Conservation (phyloP, 495 filamentous ascomycete species). For the Tuber umbilicatum region DNA sequence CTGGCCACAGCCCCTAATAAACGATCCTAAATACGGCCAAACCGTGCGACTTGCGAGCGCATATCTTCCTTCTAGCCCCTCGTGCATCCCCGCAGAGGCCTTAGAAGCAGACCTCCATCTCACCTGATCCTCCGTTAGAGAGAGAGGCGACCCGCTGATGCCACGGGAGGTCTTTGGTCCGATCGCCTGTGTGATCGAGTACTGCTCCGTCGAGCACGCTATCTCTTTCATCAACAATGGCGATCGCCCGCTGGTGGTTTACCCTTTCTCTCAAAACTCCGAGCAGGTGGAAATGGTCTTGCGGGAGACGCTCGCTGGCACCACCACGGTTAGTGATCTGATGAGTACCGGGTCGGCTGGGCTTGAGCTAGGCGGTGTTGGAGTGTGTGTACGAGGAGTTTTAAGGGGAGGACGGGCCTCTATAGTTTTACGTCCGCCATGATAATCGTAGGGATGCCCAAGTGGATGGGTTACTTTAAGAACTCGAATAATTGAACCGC, state of each 20-base stretch:
- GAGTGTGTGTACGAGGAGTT: conserved; percentile 76
- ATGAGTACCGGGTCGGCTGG: conserved; percentile 72
- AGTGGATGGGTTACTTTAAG: too few relatives aligned
- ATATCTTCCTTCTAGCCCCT: conserved; percentile 79
- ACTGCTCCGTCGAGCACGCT: conserved; percentile 70
- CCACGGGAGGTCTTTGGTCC: conserved; percentile 83
- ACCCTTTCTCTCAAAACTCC: conserved; percentile 78
- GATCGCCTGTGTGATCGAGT: conserved; percentile 69
- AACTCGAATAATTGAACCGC: too few relatives aligned
- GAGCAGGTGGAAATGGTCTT: conserved; percentile 50
- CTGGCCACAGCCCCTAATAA: conserved; percentile 70
- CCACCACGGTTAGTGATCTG: conserved; percentile 31
- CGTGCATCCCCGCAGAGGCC: conserved; percentile 68
- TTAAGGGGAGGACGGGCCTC: conserved; percentile 72
- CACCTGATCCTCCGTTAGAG: conserved; percentile 74
- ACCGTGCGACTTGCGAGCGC: conserved; percentile 84
- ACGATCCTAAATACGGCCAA: conserved; percentile 64
- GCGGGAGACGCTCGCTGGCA: conserved; percentile 49
- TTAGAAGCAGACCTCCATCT: conserved; percentile 57
- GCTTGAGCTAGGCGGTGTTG: conserved; percentile 79
- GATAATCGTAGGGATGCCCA: too few relatives aligned
- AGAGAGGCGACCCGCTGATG: conserved; percentile 69
- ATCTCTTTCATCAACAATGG: conserved; percentile 73
- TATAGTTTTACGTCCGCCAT: conserved; percentile 60
- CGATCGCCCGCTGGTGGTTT: conserved; percentile 72